A percentile compares a stretch with the other conserved stretches of the same genome.
Evolutionary conservation across 140 eudicot species (phyloP).

Genomic region (Ambrosia hybrid): DNA sequence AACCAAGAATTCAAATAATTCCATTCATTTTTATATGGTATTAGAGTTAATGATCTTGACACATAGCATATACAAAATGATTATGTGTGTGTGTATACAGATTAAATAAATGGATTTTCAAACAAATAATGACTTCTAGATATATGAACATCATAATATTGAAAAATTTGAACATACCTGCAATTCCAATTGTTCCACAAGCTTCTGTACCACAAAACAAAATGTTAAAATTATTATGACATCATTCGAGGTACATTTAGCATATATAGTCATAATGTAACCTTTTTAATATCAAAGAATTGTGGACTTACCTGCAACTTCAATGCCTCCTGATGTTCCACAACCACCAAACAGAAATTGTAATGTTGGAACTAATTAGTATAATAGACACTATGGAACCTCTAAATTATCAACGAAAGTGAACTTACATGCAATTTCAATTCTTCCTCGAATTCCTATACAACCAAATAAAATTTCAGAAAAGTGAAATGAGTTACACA

Average conservation of each 20-base stretch:
- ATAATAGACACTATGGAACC: background rate
- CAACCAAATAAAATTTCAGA: background rate
- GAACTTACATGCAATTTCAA: background rate
- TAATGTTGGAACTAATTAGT: background rate
- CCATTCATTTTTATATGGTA: too few species aligned
- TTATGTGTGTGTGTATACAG: too few species aligned
- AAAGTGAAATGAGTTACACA: background rate
- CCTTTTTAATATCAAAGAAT: background rate
- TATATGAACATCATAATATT: too few species aligned
- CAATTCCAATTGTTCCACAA: conserved; percentile 1
- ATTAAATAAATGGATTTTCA: too few species aligned
- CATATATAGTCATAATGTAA: too few species aligned
- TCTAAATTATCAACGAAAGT: background rate
- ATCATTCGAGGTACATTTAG: background rate
- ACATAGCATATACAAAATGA: too few species aligned
- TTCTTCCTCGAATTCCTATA: conserved; percentile 4
- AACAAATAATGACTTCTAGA: too few species aligned
- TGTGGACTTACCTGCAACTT: background rate
- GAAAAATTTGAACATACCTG: background rate
- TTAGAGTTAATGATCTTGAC: too few species aligned
- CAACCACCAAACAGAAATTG: background rate
- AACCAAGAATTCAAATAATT: too few species aligned
- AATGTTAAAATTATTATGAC: background rate
- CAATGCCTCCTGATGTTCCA: conserved; percentile 1
- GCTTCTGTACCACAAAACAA: conserved; percentile 4